These are phyloP conservation scores for Datisca glomerata DNA, from an alignment of 306 rosid genomes.

Conservation along the genomic window DNA sequence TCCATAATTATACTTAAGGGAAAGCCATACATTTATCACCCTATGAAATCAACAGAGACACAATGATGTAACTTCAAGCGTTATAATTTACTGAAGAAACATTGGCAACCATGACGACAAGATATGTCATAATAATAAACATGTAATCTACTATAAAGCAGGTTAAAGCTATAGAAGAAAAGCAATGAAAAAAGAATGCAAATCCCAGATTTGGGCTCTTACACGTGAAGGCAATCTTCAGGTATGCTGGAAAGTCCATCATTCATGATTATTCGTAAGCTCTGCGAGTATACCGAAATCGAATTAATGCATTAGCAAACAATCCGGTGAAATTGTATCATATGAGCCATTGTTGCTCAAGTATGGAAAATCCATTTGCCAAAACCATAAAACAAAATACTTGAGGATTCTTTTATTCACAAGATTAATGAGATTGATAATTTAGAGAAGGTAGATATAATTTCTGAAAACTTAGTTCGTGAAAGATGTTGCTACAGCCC, in stretches of 20 bases:
- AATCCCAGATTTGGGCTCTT: constrained; percentile 24
- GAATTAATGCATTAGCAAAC: too few relatives aligned
- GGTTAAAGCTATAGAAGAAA: neutral
- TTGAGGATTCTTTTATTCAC: too few relatives aligned
- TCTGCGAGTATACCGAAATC: constrained; percentile 32
- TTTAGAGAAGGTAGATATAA: too few relatives aligned
- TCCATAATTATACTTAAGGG: too few relatives aligned
- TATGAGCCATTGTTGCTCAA: too few relatives aligned
- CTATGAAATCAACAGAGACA: neutral
- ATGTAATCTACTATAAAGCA: too few relatives aligned
- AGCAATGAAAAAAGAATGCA: neutral
- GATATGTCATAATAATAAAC: too few relatives aligned
- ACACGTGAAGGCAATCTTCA: constrained; percentile 80
- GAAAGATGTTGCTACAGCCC: too few relatives aligned
- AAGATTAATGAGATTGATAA: too few relatives aligned
- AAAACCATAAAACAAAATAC: neutral
- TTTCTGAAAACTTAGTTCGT: too few relatives aligned
- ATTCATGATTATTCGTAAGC: constrained; percentile 76
- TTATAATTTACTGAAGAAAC: neutral
- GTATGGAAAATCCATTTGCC: neutral
- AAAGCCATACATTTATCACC: too few relatives aligned
- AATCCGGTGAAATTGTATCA: too few relatives aligned
- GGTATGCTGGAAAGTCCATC: constrained; percentile 89
- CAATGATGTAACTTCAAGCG: neutral
- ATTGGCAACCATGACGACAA: neutral